Percentiles rank a stretch among this genome's conserved stretches.
phyloP scores from a whole-genome alignment of 768 basidiomycete genomes.

The Clitopilus hobsonii region DNA sequence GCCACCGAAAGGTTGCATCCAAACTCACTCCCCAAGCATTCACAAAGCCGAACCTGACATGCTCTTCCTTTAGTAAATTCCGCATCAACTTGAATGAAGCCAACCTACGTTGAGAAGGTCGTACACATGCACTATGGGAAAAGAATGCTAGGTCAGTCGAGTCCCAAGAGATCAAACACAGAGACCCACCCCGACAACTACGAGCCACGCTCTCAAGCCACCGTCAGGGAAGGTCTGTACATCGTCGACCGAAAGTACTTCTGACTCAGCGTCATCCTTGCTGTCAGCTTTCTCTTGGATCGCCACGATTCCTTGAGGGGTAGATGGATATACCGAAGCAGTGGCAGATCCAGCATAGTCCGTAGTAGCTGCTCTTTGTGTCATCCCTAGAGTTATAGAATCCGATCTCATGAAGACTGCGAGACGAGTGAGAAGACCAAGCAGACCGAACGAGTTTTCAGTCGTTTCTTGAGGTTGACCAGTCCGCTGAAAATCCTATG shows the following conservation, averaged over 20 bases:
- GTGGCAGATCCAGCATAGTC: too few relatives aligned
- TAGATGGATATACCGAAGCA: too few relatives aligned
- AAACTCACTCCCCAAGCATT: slow-evolving; percentile 54
- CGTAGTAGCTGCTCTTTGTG: too few relatives aligned
- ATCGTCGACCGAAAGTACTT: background rate
- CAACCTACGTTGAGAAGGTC: slow-evolving; percentile 34
- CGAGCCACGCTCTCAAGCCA: slow-evolving; percentile 37
- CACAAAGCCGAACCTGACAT: slow-evolving; percentile 43
- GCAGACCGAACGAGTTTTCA: too few relatives aligned
- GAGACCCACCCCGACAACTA: slow-evolving; percentile 30
- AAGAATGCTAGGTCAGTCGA: background rate
- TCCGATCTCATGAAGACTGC: too few relatives aligned
- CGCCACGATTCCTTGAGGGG: background rate
- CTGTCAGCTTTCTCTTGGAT: background rate
- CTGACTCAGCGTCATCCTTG: slow-evolving; percentile 3
- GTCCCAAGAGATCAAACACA: background rate
- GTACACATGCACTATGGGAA: slow-evolving; percentile 14
- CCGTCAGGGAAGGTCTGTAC: slow-evolving; percentile 29
- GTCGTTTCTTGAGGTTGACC: too few relatives aligned
- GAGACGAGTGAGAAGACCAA: too few relatives aligned
- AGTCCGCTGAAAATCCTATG: too few relatives aligned
- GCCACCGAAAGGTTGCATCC: background rate
- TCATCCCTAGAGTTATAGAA: too few relatives aligned
- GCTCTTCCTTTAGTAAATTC: background rate
- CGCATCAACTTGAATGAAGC: slow-evolving; percentile 4